Percentiles rank a stretch among this genome's conserved stretches.
phyloP scores from a whole-genome alignment of 805 yeast genomes.

The Spathaspora passalidarum region DNA sequence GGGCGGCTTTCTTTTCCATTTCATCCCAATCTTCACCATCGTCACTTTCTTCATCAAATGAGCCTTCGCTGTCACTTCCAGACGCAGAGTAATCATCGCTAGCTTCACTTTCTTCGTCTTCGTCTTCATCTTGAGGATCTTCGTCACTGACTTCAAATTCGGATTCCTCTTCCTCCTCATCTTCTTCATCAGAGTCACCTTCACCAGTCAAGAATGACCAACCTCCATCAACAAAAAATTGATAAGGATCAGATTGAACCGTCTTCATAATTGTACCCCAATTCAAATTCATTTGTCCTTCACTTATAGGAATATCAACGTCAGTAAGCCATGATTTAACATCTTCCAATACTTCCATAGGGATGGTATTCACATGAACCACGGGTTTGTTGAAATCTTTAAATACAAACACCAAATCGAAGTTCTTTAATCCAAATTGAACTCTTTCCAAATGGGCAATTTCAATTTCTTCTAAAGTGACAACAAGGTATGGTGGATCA shows the following conservation, averaged over 20 bases:
- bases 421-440: conserved; percentile 93
- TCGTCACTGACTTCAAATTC: conserved; percentile 68
- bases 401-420: conserved; percentile 94
- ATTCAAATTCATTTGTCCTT: conserved; percentile 92
- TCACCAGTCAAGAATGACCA: conserved; percentile 93
- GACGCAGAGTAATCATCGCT: conserved; percentile 40
- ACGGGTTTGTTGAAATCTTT: conserved; percentile 88
- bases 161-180: conserved; percentile 57
- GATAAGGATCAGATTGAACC: conserved; percentile 85
- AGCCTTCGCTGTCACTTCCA: conserved; percentile 31
- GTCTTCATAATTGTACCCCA: conserved; percentile 97
- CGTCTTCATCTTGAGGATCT: conserved; percentile 61
- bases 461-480: conserved; percentile 88
- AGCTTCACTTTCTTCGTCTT: conserved; percentile 43
- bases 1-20: conserved; percentile 55
- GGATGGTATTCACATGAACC: conserved; percentile 90
- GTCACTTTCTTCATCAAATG: conserved; percentile 32
- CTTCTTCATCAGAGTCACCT: conserved; percentile 68
- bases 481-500: conserved; percentile 93
- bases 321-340: conserved; percentile 97
- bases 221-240: conserved; percentile 91
- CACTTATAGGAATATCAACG: conserved; percentile 92
- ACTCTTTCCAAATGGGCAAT: conserved; percentile 95
- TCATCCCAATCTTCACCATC: conserved; percentile 61
- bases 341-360: conserved; percentile 87